These are phyloP conservation scores for Boletus rubescentipes DNA, from an alignment of 768 basidiomycete genomes.

Conservation along the genomic window DNA sequence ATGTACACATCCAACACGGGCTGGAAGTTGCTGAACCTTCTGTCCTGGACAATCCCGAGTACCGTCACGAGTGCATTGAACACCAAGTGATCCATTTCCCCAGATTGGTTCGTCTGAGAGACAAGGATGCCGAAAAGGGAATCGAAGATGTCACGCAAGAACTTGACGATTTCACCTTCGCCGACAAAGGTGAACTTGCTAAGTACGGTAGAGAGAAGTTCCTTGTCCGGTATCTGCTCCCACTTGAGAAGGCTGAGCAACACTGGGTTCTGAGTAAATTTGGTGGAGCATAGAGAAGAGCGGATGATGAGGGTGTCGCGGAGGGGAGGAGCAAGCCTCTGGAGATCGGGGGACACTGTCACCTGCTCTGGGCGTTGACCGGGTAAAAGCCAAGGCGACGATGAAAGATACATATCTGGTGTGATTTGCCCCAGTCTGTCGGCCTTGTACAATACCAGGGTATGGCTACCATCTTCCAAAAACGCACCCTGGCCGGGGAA, in stretches of 20 bases:
- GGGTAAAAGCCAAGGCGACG: conserved; percentile 56
- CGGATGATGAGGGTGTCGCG: conserved; percentile 80
- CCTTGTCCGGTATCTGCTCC: conserved; percentile 66
- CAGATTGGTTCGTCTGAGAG: conserved; percentile 67
- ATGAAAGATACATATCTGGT: conserved; percentile 69
- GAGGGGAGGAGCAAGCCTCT: conserved; percentile 63
- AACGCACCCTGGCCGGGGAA: conserved; percentile 75
- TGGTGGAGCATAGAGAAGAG: conserved; percentile 89
- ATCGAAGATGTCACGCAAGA: conserved; percentile 88
- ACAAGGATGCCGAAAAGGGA: conserved; percentile 87
- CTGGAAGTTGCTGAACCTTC: conserved; percentile 93
- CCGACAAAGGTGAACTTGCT: conserved; percentile 88
- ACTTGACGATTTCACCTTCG: conserved; percentile 94
- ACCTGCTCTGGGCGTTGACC: conserved; percentile 64
- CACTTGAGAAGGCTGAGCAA: conserved; percentile 79
- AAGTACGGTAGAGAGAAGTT: conserved; percentile 68
- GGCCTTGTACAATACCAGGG: conserved; percentile 78
- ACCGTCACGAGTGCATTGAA: conserved; percentile 91
- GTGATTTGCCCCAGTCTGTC: conserved; percentile 65
- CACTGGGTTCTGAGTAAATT: conserved; percentile 87
- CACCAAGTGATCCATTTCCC: conserved; percentile 81
- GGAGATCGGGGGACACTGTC: conserved; percentile 55
- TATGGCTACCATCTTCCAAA: conserved; percentile 87
- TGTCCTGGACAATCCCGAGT: conserved; percentile 89
- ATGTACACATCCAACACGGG: conserved; percentile 94